Base-by-base conservation (phyloP, 139 green algal species). In the Diplosphaera chodatii region DNA sequence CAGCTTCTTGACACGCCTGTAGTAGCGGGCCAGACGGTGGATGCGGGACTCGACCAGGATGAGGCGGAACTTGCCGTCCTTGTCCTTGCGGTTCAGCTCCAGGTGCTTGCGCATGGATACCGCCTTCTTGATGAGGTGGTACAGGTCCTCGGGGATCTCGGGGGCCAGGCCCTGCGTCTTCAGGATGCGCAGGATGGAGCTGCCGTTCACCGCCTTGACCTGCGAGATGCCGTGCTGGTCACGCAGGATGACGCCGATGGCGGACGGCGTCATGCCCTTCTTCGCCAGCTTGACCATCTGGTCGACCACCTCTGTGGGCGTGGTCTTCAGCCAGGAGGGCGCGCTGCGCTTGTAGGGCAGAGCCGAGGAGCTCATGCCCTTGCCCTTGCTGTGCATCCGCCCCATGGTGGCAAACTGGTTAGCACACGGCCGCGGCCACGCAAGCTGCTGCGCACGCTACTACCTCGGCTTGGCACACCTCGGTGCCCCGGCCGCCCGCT, bases 51-150 rank as follows among this genome's bases (percentile, higher is more conserved):
- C 94, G 67, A 97, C 88, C 66, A 95, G 82, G 84, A 95, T 95
- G 25, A 94, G 83, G 67, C 88, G 80, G 83, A 93, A 93, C 79
- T 94, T 93, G 80, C 72, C 88, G 77, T 97, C 95, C 85, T 92
- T 96, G 84, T 99, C 94, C 86, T 95, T 96, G 77, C 95, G 84
- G 94, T 93, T 96, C 68, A 89, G 79, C 77, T 99, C 96, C 84
- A 99, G 75, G 79, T 99, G 96, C 94, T 99, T 98, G 74, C 95
- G 87, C 80, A 98, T 94, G 73, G 87, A 87, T 70, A 97, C 91
- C 21, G 91, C 90, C 90, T 99, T 99, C 89, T 99, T 99, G 89
- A 99, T 99, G 40, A 99, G 74, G 87, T 91, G 88, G 87, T 99
- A 99, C 71, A 99, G 85, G 82, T 99, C 96, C 87, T 98, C 96